Conservation (phyloP, 2,329 filamentous ascomycete genomes). For the Cytospora mali region DNA sequence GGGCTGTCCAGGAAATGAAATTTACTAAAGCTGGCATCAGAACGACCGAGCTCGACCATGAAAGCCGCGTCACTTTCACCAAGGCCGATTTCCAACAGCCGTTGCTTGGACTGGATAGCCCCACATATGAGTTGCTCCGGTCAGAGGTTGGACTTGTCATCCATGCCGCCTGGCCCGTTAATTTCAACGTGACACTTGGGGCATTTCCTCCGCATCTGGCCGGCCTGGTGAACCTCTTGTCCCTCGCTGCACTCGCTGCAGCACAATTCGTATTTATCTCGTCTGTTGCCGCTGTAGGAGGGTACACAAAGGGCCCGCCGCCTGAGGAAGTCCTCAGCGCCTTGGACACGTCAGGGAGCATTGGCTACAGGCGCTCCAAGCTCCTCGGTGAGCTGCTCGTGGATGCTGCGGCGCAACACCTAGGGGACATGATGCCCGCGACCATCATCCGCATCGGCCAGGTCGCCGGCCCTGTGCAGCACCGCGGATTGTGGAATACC, state of each 20-base stretch:
- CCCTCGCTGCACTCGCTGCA: constrained; percentile 22
- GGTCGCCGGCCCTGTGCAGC: constrained; percentile 32
- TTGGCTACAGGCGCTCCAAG: constrained; percentile 36
- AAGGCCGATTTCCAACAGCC: constrained; percentile 30
- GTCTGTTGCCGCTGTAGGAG: constrained; percentile 29
- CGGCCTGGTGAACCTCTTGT: constrained; percentile 31
- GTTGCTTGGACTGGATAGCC: constrained; percentile 28
- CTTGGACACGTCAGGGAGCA: constrained; percentile 19
- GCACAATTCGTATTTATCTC: constrained; percentile 33
- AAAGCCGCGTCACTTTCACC: constrained; percentile 31
- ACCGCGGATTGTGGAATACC: constrained; percentile 42
- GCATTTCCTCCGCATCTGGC: constrained; percentile 32
- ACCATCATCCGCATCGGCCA: constrained; percentile 35
- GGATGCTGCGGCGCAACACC: constrained; percentile 30
- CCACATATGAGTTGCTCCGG: constrained; percentile 27
- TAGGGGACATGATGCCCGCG: constrained; percentile 20
- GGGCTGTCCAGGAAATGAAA: constrained; percentile 14
- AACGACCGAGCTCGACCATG: constrained; percentile 5
- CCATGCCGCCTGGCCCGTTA: constrained; percentile 34
- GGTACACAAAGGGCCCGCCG: constrained; percentile 18
- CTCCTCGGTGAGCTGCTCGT: constrained; percentile 35
- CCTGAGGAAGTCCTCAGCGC: constrained; percentile 27
- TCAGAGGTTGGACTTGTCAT: constrained; percentile 29
- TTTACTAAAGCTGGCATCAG: constrained; percentile 20
- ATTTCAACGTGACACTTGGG: constrained; percentile 32